Conservation (phyloP, 2,329 filamentous ascomycete species). For the Pseudofabraea citricarpa region DNA sequence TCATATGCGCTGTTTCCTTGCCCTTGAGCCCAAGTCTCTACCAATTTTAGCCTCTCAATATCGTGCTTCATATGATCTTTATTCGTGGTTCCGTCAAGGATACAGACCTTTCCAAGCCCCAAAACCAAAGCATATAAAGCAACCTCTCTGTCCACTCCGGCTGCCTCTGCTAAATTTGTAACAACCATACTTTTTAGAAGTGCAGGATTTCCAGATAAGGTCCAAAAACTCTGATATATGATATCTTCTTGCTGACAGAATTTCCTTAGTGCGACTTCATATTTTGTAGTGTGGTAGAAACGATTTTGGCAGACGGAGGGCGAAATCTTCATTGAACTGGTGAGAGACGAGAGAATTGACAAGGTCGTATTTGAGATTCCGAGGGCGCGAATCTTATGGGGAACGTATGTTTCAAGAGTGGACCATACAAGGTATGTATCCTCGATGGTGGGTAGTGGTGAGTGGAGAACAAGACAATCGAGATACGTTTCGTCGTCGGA, state of each 20-base stretch:
- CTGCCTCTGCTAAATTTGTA: slow-evolving; percentile 37
- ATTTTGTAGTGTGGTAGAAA: slow-evolving; percentile 56
- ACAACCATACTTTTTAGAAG: slow-evolving; percentile 45
- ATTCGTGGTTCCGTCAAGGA: slow-evolving; percentile 54
- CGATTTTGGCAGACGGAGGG: slow-evolving; percentile 71
- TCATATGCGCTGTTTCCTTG: slow-evolving; percentile 44
- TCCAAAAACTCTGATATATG: slow-evolving; percentile 57
- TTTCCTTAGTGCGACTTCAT: slow-evolving; percentile 54
- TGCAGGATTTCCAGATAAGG: slow-evolving; percentile 51
- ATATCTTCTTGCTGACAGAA: slow-evolving; percentile 49
- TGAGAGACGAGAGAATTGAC: slow-evolving; percentile 48
- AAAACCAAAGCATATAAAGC: slow-evolving; percentile 54
- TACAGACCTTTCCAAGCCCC: slow-evolving; percentile 40
- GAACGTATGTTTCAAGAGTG: slow-evolving; percentile 62
- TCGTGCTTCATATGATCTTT: slow-evolving; percentile 46
- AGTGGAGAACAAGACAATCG: slow-evolving; percentile 55
- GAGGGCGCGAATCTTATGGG: slow-evolving; percentile 56
- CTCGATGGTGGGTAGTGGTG: slow-evolving; percentile 42
- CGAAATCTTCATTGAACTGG: slow-evolving; percentile 39
- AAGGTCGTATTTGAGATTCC: slow-evolving; percentile 75
- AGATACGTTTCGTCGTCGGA: slow-evolving; percentile 42
- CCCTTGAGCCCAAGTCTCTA: slow-evolving; percentile 37
- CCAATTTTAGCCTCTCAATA: slow-evolving; percentile 36
- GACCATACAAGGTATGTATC: slow-evolving; percentile 62
- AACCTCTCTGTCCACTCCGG: slow-evolving; percentile 36